These are phyloP conservation scores for Vicia faba DNA, from an alignment of 306 rosid genomes.

Conservation along the genomic window DNA sequence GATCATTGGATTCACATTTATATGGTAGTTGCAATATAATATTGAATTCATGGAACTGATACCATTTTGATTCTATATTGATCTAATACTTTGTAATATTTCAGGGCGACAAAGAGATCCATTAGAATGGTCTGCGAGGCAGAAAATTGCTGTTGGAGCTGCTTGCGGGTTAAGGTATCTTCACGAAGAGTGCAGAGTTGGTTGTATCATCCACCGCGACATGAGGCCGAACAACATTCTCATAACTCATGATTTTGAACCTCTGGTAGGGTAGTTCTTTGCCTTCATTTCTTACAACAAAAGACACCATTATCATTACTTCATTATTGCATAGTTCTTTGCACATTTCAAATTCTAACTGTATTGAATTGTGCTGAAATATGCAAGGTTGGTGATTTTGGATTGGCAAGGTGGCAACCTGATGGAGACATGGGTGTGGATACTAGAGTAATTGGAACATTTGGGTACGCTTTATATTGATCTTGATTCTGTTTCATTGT, in stretches of 20 bases:
- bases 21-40: conserved; percentile 56
- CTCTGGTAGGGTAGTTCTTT: conserved; percentile 58
- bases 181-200: conserved; percentile 98
- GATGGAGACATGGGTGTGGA: conserved; percentile 97
- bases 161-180: conserved; percentile 97
- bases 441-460: conserved; percentile 96
- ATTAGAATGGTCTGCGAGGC: conserved; percentile 91
- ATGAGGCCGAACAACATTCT: conserved; percentile 99
- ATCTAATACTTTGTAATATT: conserved; percentile 35
- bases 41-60: background rate
- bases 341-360: background rate
- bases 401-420: conserved; percentile 99
- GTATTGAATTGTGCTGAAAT: conserved; percentile 33
- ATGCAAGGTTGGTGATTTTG: conserved; percentile 94
- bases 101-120: conserved; percentile 72
- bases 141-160: conserved; percentile 93
- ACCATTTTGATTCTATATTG: conserved; percentile 33
- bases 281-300: background rate
- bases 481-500: conserved; percentile 11
- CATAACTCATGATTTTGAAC: conserved; percentile 98
- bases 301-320: conserved; percentile 16
- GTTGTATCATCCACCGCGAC: conserved; percentile 98
- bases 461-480: conserved; percentile 60
- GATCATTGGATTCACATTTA: conserved; percentile 93
- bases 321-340: background rate